Evolutionary conservation across 345 rosid genomes (phyloP), one percentile per base, ranked within the genome.

Genomic region (Camelina laxa): DNA sequence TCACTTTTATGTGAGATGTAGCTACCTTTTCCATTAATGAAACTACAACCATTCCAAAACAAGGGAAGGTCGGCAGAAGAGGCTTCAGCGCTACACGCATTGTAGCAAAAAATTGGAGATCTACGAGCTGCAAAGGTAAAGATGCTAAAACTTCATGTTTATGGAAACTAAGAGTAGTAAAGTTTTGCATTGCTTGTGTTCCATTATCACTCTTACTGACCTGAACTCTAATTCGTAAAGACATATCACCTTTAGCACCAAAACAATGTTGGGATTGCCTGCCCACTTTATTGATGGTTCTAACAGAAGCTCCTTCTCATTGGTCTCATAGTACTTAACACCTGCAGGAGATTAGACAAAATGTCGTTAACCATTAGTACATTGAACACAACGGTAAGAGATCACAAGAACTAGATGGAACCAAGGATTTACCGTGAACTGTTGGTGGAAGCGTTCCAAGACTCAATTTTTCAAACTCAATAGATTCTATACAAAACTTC

Each of bases 221-320:
- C 91, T 90, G 91, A 82, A 88, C 77, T 81, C 74, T 81, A 55
- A 90, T 63, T 38, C 6, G 76, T 7, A 87, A 64, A 69, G 87
- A 83, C 79, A 84, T 21, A 84, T 21, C 12, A 85, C 38, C 69
- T 87, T 88, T 61, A 88, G 11, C 82, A 82, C 87, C 82, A 88
- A 38, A 74, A 83, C 79, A 30, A 90, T 87, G 72, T 86, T 84
- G 67, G 96, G 89, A 77, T 90, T 90, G 72, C 96, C 93, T 44
- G 93, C 93, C 91, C 90, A 90, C 67, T 81, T 88, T 15, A 86
- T 73, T 72, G 86, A 90, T 20, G 93, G 91, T 85, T 88, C 93
- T 75, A 88, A 65, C 45, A 88, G 77, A 76, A 90, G 73, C 67
- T 85, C 93, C 78, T 80, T 87, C 80, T 87, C 93, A 35, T 87